A percentile compares a stretch with the other conserved stretches of the same genome.
Conservation (phyloP, 1,284 basidiomycete genomes). For the Malassezia yamatoensis region DNA sequence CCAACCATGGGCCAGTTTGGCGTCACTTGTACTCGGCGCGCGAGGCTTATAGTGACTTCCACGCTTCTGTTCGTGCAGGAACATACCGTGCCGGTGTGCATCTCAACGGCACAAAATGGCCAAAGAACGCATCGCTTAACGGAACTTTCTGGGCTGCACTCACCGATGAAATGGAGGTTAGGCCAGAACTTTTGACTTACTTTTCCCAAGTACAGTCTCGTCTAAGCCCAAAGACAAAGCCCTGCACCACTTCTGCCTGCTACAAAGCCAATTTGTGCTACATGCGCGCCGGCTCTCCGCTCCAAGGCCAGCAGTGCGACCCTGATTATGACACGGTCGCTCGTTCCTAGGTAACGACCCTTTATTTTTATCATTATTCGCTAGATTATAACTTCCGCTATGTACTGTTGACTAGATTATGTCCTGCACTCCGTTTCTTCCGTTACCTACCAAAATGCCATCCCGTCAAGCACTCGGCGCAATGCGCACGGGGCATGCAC, state of each 20-base stretch:
- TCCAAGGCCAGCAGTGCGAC: conserved; percentile 57
- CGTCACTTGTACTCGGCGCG: conserved; percentile 63
- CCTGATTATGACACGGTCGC: conserved; percentile 51
- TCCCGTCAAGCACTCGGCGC: too few relatives aligned
- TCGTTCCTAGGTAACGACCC: neutral
- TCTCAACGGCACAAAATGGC: conserved; percentile 52
- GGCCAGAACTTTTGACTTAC: conserved; percentile 57
- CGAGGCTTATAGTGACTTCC: conserved; percentile 56
- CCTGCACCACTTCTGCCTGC: conserved; percentile 52
- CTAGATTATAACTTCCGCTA: too few relatives aligned
- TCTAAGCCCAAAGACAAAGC: conserved; percentile 51
- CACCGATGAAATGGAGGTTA: conserved; percentile 57
- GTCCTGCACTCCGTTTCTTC: too few relatives aligned
- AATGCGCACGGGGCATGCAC: too few relatives aligned
- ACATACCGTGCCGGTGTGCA: conserved; percentile 8
- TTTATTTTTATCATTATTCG: neutral
- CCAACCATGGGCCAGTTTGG: conserved; percentile 59
- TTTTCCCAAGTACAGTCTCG: conserved; percentile 66
- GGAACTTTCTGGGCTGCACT: conserved; percentile 73
- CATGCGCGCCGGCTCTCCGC: conserved; percentile 60
- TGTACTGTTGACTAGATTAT: too few relatives aligned
- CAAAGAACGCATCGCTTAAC: conserved; percentile 61
- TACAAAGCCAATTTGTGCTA: conserved; percentile 64
- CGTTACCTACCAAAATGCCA: too few relatives aligned
- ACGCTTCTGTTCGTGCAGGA: conserved; percentile 16